phyloP scores from a whole-genome alignment of 2,329 filamentous ascomycete species.

The Beauveria sp. region DNA sequence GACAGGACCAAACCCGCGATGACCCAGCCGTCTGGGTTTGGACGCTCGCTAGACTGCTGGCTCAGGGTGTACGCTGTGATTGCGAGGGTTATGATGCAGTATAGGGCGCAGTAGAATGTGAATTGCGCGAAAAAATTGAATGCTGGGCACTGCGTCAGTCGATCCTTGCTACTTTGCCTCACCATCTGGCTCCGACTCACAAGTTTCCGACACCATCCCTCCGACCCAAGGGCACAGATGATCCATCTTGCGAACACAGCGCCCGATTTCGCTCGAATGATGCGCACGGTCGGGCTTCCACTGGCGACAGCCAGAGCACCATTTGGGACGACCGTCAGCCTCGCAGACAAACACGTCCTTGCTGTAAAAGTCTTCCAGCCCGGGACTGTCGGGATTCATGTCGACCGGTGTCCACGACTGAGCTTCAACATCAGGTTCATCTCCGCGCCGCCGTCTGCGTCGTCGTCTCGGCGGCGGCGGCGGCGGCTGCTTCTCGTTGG shows the following conservation, averaged over 20 bases:
- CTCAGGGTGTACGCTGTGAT: slow-evolving; percentile 57
- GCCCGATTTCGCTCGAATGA: slow-evolving; percentile 73
- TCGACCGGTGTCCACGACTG: slow-evolving; percentile 33
- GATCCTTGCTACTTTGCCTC: neutral
- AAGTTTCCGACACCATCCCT: slow-evolving; percentile 78
- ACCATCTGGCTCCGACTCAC: slow-evolving; percentile 31
- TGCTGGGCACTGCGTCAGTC: slow-evolving; percentile 31
- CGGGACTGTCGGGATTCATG: slow-evolving; percentile 51
- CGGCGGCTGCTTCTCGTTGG: slow-evolving; percentile 24
- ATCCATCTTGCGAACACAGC: slow-evolving; percentile 86
- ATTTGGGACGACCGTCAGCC: slow-evolving; percentile 72
- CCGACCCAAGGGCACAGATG: slow-evolving; percentile 98
- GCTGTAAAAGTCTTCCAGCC: slow-evolving; percentile 69
- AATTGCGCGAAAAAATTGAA: slow-evolving; percentile 96
- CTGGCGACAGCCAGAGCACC: slow-evolving; percentile 75
- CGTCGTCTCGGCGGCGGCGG: slow-evolving; percentile 22
- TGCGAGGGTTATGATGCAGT: slow-evolving; percentile 57
- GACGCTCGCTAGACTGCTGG: slow-evolving; percentile 38
- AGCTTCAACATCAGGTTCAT: slow-evolving; percentile 17
- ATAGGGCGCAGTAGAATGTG: slow-evolving; percentile 62
- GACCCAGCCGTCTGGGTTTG: slow-evolving; percentile 48
- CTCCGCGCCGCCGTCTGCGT: slow-evolving; percentile 13
- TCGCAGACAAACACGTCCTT: slow-evolving; percentile 82
- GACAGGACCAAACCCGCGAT: slow-evolving; percentile 59
- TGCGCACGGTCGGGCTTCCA: slow-evolving; percentile 87